Evolutionary conservation across 2,329 filamentous ascomycete species (phyloP).

Genomic region (Leptosphaerulina australis): DNA sequence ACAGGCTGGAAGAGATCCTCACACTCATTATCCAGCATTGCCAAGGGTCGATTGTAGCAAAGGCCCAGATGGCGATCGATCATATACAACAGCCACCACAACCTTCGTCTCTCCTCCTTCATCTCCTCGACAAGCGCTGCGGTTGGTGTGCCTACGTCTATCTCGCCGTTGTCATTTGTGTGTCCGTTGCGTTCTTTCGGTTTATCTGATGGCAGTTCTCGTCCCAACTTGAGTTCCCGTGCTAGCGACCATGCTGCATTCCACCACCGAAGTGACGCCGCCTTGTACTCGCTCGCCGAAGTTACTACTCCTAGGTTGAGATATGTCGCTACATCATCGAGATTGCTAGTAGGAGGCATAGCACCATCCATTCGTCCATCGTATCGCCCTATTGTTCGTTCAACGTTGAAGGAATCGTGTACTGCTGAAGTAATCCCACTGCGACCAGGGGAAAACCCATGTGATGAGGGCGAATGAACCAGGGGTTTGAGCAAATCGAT

Average conservation of each 20-base stretch:
- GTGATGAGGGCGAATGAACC: slow-evolving; percentile 72
- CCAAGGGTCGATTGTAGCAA: slow-evolving; percentile 88
- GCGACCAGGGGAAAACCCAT: slow-evolving; percentile 58
- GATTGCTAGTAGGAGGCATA: slow-evolving; percentile 64
- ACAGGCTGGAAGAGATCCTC: slow-evolving; percentile 81
- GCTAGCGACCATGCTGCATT: slow-evolving; percentile 92
- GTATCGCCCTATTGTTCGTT: slow-evolving; percentile 61
- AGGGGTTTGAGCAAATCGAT: slow-evolving; percentile 85
- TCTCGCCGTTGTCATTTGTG: slow-evolving; percentile 45
- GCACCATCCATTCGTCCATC: slow-evolving; percentile 55
- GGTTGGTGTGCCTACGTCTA: slow-evolving; percentile 46
- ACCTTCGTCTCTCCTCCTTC: slow-evolving; percentile 82
- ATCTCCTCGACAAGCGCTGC: slow-evolving; percentile 51
- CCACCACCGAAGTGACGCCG: slow-evolving; percentile 92
- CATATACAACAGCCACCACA: slow-evolving; percentile 94
- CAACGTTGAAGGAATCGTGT: slow-evolving; percentile 78
- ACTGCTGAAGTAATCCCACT: slow-evolving; percentile 73
- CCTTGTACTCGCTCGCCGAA: slow-evolving; percentile 92
- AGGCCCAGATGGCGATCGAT: slow-evolving; percentile 82
- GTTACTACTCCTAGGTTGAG: slow-evolving; percentile 90
- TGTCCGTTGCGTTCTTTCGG: slow-evolving; percentile 42
- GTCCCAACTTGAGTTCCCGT: slow-evolving; percentile 82
- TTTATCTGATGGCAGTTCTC: slow-evolving; percentile 72
- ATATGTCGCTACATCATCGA: slow-evolving; percentile 91
- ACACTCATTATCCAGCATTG: slow-evolving; percentile 82